Evolutionary conservation across 75 land plant genomes (phyloP).

Genomic region (Picea glauca): DNA sequence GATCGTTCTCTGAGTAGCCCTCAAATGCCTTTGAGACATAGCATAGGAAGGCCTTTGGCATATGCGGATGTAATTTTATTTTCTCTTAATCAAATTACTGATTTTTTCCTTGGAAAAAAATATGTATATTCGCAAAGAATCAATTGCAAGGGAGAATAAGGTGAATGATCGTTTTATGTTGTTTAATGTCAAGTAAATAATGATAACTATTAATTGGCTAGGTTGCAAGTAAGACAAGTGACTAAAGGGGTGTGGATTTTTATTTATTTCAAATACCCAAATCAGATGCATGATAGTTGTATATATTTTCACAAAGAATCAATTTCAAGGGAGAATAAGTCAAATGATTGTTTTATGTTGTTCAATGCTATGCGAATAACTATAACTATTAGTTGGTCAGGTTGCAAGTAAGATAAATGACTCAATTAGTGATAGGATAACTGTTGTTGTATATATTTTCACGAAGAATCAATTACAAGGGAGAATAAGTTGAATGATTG

Average conservation of each 20-base stretch:
- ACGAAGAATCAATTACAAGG: neutral
- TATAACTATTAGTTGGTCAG: slow-evolving; percentile 17
- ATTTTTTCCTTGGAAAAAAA: neutral
- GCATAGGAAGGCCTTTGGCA: no score
- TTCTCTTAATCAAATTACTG: no score
- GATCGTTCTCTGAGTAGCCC: no score
- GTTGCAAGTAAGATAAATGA: slow-evolving; percentile 93
- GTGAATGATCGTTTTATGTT: neutral
- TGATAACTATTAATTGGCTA: slow-evolving; percentile 2
- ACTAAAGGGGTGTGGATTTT: slow-evolving; percentile 25
- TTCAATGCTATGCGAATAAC: neutral
- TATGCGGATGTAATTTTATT: no score
- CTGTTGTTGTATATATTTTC: neutral
- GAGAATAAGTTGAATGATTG: neutral
- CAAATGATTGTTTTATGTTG: neutral
- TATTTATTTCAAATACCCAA: no score
- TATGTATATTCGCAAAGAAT: neutral
- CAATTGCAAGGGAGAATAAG: neutral
- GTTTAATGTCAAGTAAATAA: neutral
- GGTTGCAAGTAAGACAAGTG: slow-evolving; percentile 93
- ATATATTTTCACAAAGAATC: neutral
- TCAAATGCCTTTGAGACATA: no score
- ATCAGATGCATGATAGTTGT: neutral
- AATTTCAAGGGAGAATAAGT: neutral
- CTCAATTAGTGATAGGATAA: slow-evolving; percentile 29